phyloP scores from a whole-genome alignment of 1,139 yeast species.

The Geotrichum histeridarum region DNA sequence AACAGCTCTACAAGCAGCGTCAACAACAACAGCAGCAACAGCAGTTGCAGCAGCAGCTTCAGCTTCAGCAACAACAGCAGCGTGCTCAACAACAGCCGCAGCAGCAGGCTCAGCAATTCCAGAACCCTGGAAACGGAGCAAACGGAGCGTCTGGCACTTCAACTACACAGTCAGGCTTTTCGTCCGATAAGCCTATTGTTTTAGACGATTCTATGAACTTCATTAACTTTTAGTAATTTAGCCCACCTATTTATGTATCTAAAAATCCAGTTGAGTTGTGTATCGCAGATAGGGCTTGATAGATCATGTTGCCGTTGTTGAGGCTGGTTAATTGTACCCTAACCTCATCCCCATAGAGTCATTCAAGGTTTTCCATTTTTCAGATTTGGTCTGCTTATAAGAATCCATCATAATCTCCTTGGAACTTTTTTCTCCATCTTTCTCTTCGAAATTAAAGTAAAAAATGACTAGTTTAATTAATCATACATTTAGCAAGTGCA shows the following conservation, averaged over 20 bases:
- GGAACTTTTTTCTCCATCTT: not conserved
- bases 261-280: not conserved
- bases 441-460: not conserved
- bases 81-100: not conserved
- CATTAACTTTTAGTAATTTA: slow-evolving; percentile 12
- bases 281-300: not conserved
- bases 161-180: not conserved
- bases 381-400: not conserved
- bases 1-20: slow-evolving; percentile 14
- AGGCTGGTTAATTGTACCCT: not conserved
- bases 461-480: slow-evolving; percentile 62
- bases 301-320: not conserved
- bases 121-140: not conserved
- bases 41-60: slow-evolving; percentile 17
- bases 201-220: slow-evolving; percentile 15
- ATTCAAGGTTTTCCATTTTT: not conserved
- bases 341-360: slow-evolving; percentile 11
- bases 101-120: slow-evolving; percentile 12
- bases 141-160: not conserved
- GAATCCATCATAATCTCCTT: not conserved
- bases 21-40: slow-evolving; percentile 16
- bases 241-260: not conserved
- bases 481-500: slow-evolving; percentile 68
- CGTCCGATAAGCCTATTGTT: slow-evolving; percentile 12
- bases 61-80: slow-evolving; percentile 13